Conservation (phyloP, 2,329 filamentous ascomycete genomes). For the Venturia pyrina region DNA sequence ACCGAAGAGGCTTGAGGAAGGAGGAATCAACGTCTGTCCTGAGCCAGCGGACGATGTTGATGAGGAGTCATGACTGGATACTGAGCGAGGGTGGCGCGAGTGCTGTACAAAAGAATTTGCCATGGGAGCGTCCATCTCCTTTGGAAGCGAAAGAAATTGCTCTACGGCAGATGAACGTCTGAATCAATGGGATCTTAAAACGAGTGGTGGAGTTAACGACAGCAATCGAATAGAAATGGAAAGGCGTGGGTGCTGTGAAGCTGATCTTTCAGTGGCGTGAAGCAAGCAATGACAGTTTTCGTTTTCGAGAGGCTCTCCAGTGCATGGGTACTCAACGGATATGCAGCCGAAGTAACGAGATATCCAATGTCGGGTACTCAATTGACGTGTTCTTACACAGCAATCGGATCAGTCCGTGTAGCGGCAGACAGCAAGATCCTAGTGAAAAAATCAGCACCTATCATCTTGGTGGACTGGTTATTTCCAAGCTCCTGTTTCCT, state of each 20-base stretch:
- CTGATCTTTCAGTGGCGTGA: background rate
- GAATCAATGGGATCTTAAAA: background rate
- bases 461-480: background rate
- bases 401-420: background rate
- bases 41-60: conserved; percentile 24
- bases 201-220: background rate
- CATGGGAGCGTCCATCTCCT: conserved; percentile 9
- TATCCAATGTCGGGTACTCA: background rate
- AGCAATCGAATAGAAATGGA: background rate
- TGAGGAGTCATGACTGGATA: conserved; percentile 23
- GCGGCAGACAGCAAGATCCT: conserved; percentile 1
- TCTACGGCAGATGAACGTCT: background rate
- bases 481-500: background rate
- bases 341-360: conserved; percentile 1
- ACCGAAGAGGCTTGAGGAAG: conserved; percentile 23
- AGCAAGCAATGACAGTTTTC: background rate
- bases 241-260: background rate
- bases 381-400: background rate
- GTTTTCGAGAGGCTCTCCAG: background rate
- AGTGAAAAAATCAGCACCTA: background rate
- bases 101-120: conserved; percentile 10
- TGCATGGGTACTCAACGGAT: background rate
- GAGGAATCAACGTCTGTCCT: conserved; percentile 24
- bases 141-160: background rate
- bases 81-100: conserved; percentile 5